Percentiles rank a stretch among this genome's conserved stretches.
Evolutionary conservation across 148 eudicot genomes (phyloP).

Genomic region (Silene conica): DNA sequence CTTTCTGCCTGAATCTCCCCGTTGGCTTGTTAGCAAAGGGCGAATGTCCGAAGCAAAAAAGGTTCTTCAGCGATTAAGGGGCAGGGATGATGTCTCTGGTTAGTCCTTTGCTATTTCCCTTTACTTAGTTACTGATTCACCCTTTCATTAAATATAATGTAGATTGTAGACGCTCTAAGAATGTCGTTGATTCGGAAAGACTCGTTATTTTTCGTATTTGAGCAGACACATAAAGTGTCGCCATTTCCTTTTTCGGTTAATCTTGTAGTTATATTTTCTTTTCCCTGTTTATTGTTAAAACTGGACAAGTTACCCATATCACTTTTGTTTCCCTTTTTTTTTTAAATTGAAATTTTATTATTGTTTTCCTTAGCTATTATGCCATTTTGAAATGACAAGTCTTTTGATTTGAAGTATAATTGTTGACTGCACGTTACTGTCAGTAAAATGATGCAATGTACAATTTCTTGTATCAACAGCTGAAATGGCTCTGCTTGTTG

Average conservation of each 20-base stretch:
- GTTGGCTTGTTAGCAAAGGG: slow-evolving; percentile 82
- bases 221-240: not conserved
- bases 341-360: too few species aligned
- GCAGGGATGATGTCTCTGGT: slow-evolving; percentile 70
- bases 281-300: not conserved
- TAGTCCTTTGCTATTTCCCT: slow-evolving; percentile 22
- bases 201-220: too few species aligned
- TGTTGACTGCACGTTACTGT: slow-evolving; percentile 16
- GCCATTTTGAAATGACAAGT: not conserved
- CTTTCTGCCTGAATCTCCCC: slow-evolving; percentile 74
- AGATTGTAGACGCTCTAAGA: not conserved
- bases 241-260: not conserved
- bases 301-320: not conserved
- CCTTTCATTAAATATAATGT: not conserved
- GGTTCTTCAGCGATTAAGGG: slow-evolving; percentile 61
- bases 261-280: not conserved
- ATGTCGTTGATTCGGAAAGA: not conserved
- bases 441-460: slow-evolving; percentile 11
- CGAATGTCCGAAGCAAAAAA: slow-evolving; percentile 58
- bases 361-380: not conserved
- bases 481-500: slow-evolving; percentile 63
- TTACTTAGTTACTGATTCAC: not conserved
- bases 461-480: slow-evolving; percentile 33
- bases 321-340: not conserved
- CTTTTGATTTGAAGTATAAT: not conserved